Conservation (phyloP, 495 filamentous ascomycete genomes). For the Cercophora newfieldiana region DNA sequence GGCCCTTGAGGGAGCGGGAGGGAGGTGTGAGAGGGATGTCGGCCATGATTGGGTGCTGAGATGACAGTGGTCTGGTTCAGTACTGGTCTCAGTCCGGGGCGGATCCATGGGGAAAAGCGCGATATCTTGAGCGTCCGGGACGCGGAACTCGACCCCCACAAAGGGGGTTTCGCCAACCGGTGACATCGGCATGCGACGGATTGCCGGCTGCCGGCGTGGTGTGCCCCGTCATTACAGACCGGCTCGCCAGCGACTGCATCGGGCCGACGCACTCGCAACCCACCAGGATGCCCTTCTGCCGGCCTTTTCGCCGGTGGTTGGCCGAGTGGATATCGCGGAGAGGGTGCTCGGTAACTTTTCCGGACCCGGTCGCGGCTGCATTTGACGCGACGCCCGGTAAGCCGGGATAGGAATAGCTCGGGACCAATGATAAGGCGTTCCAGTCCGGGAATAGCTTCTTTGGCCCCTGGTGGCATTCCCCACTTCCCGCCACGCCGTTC, state of each 20-base stretch:
- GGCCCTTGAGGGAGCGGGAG: constrained; percentile 39
- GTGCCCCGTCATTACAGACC: background rate
- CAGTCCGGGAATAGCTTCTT: background rate
- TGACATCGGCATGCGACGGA: background rate
- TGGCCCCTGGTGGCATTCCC: background rate
- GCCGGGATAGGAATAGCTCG: no score
- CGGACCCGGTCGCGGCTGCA: no score
- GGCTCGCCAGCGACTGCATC: background rate
- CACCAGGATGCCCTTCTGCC: background rate
- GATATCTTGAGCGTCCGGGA: background rate
- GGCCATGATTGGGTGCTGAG: background rate
- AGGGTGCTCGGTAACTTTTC: background rate
- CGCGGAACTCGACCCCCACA: background rate
- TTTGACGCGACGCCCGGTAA: no score
- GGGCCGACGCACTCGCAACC: background rate
- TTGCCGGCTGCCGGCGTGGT: background rate
- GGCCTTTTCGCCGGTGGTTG: background rate
- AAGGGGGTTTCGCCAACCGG: background rate
- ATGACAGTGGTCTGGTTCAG: background rate
- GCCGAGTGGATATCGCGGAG: background rate
- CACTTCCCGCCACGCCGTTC: background rate
- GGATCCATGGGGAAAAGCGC: no score
- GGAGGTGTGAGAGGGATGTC: constrained; percentile 27
- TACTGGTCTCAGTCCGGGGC: background rate
- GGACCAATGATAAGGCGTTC: no score